These are phyloP conservation scores for Malus hybrid DNA, from an alignment of 331 rosid genomes.

Conservation along the genomic window DNA sequence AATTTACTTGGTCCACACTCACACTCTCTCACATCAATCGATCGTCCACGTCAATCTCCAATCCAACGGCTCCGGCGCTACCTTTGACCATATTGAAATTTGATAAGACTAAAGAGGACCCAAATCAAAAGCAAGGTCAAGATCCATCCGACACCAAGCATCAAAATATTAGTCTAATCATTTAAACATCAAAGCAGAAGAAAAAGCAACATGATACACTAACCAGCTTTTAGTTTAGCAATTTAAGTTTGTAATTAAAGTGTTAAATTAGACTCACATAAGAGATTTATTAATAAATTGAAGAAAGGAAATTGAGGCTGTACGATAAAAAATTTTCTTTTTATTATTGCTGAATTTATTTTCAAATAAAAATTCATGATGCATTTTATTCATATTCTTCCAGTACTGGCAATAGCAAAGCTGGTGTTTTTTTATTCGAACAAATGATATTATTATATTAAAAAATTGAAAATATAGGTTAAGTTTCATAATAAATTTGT, in stretches of 20 bases:
- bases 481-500: accelerated
- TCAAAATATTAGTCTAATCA: not conserved
- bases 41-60: not conserved
- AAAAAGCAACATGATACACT: not conserved
- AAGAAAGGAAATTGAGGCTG: no score
- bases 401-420: not conserved
- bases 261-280: no score
- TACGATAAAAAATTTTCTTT: no score
- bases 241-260: no score
- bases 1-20: not conserved
- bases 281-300: no score
- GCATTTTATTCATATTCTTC: no score
- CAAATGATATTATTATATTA: no score
- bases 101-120: not conserved
- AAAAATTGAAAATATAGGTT: no score
- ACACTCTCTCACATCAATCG: not conserved
- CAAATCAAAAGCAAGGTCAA: slow-evolving; percentile 22
- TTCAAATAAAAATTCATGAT: no score
- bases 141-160: slow-evolving; percentile 2
- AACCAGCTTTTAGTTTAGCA: no score
- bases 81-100: not conserved
- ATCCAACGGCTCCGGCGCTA: not conserved
- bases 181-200: not conserved
- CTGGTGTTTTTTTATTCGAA: accelerated
- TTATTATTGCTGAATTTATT: no score